Base-by-base conservation (phyloP, 2,329 filamentous ascomycete species). In the Periconia sp. region DNA sequence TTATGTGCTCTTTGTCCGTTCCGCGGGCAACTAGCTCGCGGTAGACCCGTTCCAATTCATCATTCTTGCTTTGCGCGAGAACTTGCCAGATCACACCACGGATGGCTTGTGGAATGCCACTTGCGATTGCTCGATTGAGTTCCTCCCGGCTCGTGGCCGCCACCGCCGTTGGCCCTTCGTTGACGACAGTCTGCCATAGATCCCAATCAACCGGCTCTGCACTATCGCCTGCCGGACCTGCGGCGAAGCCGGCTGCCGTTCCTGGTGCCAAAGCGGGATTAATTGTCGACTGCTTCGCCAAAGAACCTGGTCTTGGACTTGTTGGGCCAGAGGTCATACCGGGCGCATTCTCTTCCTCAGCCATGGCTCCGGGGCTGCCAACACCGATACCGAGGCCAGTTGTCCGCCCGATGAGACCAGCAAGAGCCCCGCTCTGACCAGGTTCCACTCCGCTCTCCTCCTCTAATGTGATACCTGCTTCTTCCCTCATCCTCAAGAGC, bases 81-180 rank as follows among this genome's bases (percentile, higher is more conserved):
- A 97, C 92, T 72, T 99, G 94, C 94, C 94, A 99, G 36, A 99
- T 92, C 2, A 99, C 94, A n/a, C 94, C 95, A 45, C 94, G 86
- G 49, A 99, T 96, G 3, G 92, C 92, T 55, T 87, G 91, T 1
- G 94, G 94, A 43, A 99, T 99, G 22, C 94, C 94, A 26, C 87
- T 88, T 36, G 92, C 89, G 57, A 99, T 96, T 16, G 94, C 92
- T 54, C 81, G 84, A 64, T 92, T 96, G 43, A 99, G 76, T 66
- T 96, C 92, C 59, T 95, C 89, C 0, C 92, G 81, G 62, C 91
- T 96, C 4, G 90, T 91, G 46, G 89, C 84, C 9, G 89, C 88
- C 36, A 97, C 88, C 8, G 90, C 92, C 19, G 89, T 84, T 12
- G 92, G 91, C 0, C 94, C 94, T 73, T 96, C 89, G 56, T 96